Evolutionary conservation across 768 basidiomycete genomes (phyloP).

Genomic region (Boletus bicolor): DNA sequence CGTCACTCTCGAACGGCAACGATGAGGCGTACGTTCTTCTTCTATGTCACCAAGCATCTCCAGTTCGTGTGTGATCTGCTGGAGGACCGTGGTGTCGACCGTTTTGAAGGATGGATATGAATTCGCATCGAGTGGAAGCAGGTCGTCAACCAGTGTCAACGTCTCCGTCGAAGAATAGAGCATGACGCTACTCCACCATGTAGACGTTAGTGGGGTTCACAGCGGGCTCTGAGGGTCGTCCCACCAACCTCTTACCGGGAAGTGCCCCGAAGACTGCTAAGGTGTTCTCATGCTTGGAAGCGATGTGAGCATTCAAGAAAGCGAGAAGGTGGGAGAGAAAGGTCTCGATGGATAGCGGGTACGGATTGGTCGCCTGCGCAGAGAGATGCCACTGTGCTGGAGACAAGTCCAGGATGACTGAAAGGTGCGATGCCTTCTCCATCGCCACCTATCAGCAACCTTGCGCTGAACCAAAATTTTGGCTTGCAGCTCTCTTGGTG

Average conservation of each 20-base stretch:
- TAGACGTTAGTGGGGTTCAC: neutral
- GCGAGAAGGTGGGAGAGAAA: constrained; percentile 87
- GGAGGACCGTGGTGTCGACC: constrained; percentile 65
- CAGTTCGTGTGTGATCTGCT: constrained; percentile 60
- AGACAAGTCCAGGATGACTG: constrained; percentile 82
- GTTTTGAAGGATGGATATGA: constrained; percentile 80
- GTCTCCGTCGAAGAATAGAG: constrained; percentile 69
- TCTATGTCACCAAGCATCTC: constrained; percentile 46
- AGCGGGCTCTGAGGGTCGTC: neutral
- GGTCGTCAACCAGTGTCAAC: constrained; percentile 32
- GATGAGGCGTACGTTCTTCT: constrained; percentile 39
- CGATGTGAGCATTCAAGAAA: constrained; percentile 92
- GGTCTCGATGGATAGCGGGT: constrained; percentile 58
- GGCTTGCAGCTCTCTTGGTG: neutral
- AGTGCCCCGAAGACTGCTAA: constrained; percentile 90
- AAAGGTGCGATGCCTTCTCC: constrained; percentile 62
- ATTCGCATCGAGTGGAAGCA: constrained; percentile 61
- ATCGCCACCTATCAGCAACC: constrained; percentile 21
- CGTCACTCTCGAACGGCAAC: neutral
- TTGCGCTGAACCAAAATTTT: neutral
- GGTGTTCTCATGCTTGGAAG: constrained; percentile 86
- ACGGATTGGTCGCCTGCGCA: constrained; percentile 43
- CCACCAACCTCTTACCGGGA: constrained; percentile 72
- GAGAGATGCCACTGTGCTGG: constrained; percentile 85
- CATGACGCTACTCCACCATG: constrained; percentile 50